Evolutionary conservation across 2,329 filamentous ascomycete species (phyloP), one percentile per base, ranked within the genome.

Genomic region (Plectosphaerella sp.): DNA sequence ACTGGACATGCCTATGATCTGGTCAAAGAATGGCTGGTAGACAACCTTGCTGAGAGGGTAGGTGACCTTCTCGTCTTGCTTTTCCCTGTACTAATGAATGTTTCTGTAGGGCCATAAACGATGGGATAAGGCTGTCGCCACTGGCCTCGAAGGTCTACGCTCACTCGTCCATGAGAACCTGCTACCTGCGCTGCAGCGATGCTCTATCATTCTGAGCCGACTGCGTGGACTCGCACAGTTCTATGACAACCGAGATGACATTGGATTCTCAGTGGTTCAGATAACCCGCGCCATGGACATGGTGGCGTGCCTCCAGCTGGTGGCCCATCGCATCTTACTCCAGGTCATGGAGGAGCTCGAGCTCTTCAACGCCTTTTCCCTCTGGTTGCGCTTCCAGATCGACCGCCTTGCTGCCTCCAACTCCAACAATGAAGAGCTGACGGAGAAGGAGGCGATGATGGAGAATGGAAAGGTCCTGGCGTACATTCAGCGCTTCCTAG

Each of bases 111-210:
- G 91, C 1, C 89, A 96, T 61, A 97, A 96, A 69, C 80, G 94
- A 47, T 99, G 94, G 94, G 92, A 97, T 57, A 95, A 93, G 63
- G 87, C 89, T 6, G 88, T 95, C 2, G 79, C 82, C 2, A 83
- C 84, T 4, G 90, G 91, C 1, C 86, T 97, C 18, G 85, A 89
- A 54, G 87, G 84, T 50, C 78, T 97, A 10, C 83, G 91, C 48
- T 81, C 83, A 49, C 77, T 97, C 12, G 77, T 91, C 1, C 92
- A 96, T 63, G 87, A 96, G 64, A 92, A 95, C 65, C 84, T 97
- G 49, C 77, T 97, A 3, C 94, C 94, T 0, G 91, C 90, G 1
- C 75, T 97, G 2, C 91, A 97, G 60, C 84, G 93, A 49, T 88
- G 88, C 59, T 81, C 82, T 46, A 84, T 97, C 22, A 86, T 96